These are phyloP conservation scores for Usnea hakonensis DNA, from an alignment of 495 filamentous ascomycete genomes.

Conservation along the genomic window DNA sequence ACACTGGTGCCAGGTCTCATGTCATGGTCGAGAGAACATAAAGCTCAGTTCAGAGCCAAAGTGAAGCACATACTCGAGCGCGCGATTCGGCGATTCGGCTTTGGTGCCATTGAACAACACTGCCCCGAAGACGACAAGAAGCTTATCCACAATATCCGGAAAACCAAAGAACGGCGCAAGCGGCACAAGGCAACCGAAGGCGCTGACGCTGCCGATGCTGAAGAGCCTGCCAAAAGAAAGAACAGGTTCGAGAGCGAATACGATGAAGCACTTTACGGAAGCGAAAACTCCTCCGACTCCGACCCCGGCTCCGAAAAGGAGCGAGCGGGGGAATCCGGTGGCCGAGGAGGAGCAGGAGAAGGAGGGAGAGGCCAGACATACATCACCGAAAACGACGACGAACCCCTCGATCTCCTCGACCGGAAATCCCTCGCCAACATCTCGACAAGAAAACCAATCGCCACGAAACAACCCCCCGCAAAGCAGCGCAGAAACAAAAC, in stretches of 20 bases:
- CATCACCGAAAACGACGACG: conserved; percentile 87
- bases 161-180: conserved; percentile 81
- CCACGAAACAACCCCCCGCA: conserved; percentile 36
- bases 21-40: conserved; percentile 96
- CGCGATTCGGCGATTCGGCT: conserved; percentile 83
- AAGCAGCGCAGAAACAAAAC: conserved; percentile 46
- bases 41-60: conserved; percentile 88
- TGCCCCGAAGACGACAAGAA: conserved; percentile 82
- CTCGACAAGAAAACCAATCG: conserved; percentile 73
- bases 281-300: conserved; percentile 58
- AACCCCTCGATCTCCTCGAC: conserved; percentile 88
- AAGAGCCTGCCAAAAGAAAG: conserved; percentile 35
- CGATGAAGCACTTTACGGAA: conserved; percentile 90
- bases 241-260: conserved; percentile 79
- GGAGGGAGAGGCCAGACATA: conserved; percentile 61
- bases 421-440: conserved; percentile 84
- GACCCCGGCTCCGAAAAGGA: conserved; percentile 50
- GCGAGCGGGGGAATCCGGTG: conserved; percentile 28
- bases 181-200: conserved; percentile 52
- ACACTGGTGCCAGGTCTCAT: conserved; percentile 80
- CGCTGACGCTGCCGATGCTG: conserved; percentile 23
- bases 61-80: conserved; percentile 96
- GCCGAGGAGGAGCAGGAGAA: too few relatives aligned
- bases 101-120: conserved; percentile 62
- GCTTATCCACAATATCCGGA: conserved; percentile 85